A percentile compares a stretch with the other conserved stretches of the same genome.
Conservation (phyloP, 192 early-diverging fungal species). For the Oehlia diaphana region DNA sequence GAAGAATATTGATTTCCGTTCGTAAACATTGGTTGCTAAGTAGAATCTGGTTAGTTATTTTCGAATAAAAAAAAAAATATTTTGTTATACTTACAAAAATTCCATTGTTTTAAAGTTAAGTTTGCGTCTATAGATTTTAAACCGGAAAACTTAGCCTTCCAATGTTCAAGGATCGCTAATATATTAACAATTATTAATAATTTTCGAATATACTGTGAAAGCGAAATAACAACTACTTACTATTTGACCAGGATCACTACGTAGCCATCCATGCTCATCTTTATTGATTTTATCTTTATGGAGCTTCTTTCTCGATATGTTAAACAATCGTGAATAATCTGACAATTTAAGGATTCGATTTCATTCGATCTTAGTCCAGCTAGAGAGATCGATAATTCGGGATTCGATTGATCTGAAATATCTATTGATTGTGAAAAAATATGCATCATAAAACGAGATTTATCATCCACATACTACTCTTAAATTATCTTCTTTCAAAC, state of each 20-base stretch:
- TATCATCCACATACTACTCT: constrained; percentile 11
- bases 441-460: too few species aligned
- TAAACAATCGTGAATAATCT: neutral
- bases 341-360: too few species aligned
- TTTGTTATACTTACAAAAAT: too few species aligned
- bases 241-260: constrained; percentile 1
- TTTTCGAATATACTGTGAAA: constrained; percentile 9
- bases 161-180: constrained; percentile 10
- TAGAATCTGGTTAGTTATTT: constrained; percentile 3
- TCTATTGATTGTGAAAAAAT: too few species aligned
- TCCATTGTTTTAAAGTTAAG: constrained; percentile 17
- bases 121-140: too few species aligned
- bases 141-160: too few species aligned
- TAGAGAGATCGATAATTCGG: too few species aligned
- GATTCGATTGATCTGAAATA: too few species aligned
- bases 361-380: too few species aligned
- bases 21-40: too few species aligned
- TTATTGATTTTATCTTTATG: neutral
- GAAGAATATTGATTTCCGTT: constrained; percentile 13
- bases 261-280: neutral
- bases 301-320: neutral
- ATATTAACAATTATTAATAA: constrained; percentile 18
- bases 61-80: constrained; percentile 5
- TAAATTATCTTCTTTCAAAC: constrained; percentile 21
- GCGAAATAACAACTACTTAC: constrained; percentile 9